Evolutionary conservation across 169 alveolate species (phyloP), one percentile per base, ranked within the genome.

Genomic region (Plasmodium vivax): DNA sequence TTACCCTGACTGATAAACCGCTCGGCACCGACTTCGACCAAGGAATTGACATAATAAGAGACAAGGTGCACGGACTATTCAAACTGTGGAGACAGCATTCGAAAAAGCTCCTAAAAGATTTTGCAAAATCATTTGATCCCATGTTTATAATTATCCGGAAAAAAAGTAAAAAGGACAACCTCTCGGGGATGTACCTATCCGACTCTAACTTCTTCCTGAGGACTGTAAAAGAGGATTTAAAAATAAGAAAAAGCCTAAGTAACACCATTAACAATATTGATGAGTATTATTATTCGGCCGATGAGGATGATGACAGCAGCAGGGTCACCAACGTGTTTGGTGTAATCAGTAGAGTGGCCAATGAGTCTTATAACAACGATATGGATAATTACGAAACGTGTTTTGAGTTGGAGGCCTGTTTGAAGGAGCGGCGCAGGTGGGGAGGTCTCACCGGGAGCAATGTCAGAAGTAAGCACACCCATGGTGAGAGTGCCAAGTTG

Each of bases 1-100:
- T 97, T 34, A 98, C 98, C 5, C 96, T 97, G 36, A 98, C 99
- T 27, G 98, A 98, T 83, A 93, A 88, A 34, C 96, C 97, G 10
- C 74, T 95, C 87, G 98, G 97, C 10, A 51, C 95, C 12, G 96
- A 96, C 74, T 92, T 96, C 36, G 97, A 96, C 30, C 96, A 87
- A n/a, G 94, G 96, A 38, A 83, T 96, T 9, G 97, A 96, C 38
- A 92, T 87, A 82, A 88, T 96, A 75, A 81, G 97, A 19, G 93
- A 91, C 47, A 93, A 84, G 41, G 93, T 95, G 54, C 92, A 84
- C 27, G 95, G 75, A 34, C 90, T 96, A 68, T 62, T 96, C 83
- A 92, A 95, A 71, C 82, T 91, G 74, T 96, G 98, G 94, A 62
- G 94, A 80, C 84, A 81, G 32, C 94, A 90, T 81, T 90, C 94